A percentile compares a stretch with the other conserved stretches of the same genome.
These are phyloP conservation scores for Aspergillus proliferans DNA, from an alignment of 2,329 filamentous ascomycete genomes.

Conservation along the genomic window DNA sequence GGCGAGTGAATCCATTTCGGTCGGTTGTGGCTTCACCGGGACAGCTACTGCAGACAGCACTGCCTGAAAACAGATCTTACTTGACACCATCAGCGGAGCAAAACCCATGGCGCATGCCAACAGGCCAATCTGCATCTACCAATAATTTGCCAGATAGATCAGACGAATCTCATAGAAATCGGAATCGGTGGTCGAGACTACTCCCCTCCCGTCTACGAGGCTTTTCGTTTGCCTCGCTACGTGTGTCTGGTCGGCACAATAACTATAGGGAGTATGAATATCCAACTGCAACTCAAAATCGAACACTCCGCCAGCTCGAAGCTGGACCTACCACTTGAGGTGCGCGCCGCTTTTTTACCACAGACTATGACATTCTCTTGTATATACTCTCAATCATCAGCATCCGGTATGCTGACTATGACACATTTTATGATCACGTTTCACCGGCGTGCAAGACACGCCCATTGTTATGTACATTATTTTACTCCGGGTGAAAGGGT, in stretches of 20 bases:
- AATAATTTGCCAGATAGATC: not conserved
- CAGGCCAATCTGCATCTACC: not conserved
- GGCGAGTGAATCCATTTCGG: conserved; percentile 25
- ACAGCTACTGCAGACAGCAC: conserved; percentile 26
- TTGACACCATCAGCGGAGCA: conserved; percentile 8
- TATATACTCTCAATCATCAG: not conserved
- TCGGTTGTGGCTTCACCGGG: conserved; percentile 32
- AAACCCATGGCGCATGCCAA: not conserved
- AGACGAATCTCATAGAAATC: conserved; percentile 3
- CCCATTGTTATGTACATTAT: conserved; percentile 3
- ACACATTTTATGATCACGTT: not conserved
- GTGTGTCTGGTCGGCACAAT: not conserved
- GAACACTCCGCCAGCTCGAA: conserved; percentile 17
- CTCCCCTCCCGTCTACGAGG: conserved; percentile 12
- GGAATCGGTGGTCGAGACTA: conserved; percentile 8
- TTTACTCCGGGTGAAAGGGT: conserved; percentile 3
- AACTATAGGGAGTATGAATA: not conserved
- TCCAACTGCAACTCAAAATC: conserved; percentile 1
- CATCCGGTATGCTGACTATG: not conserved
- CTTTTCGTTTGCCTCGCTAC: conserved; percentile 1
- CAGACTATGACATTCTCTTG: not conserved
- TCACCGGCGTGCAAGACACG: conserved; percentile 3
- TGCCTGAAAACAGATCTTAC: conserved; percentile 19
- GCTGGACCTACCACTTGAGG: conserved; percentile 12
- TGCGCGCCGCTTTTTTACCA: not conserved